Evolutionary conservation across 2,329 filamentous ascomycete genomes (phyloP).

Genomic region (Bipolaris bicolor): DNA sequence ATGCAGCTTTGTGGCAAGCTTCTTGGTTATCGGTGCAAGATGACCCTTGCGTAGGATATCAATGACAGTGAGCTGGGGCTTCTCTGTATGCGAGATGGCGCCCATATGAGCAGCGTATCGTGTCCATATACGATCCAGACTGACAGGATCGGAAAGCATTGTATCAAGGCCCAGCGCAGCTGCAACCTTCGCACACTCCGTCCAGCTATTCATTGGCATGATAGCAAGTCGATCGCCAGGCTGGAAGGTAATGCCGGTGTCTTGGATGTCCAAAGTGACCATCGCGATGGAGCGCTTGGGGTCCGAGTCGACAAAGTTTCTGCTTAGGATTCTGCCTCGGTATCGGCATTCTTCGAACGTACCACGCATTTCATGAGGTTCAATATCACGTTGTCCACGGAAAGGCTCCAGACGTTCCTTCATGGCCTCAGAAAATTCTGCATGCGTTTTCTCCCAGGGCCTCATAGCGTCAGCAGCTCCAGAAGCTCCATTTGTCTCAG

Average conservation of each 20-base stretch:
- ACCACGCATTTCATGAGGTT: conserved; percentile 62
- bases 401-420: conserved; percentile 61
- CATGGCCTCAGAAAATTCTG: conserved; percentile 60
- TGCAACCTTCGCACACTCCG: conserved; percentile 62
- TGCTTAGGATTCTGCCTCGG: conserved; percentile 53
- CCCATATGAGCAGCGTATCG: conserved; percentile 45
- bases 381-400: conserved; percentile 54
- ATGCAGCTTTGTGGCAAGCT: conserved; percentile 32
- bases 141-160: conserved; percentile 53
- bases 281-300: conserved; percentile 55
- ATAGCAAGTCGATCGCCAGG: conserved; percentile 61
- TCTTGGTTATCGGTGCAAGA: conserved; percentile 33
- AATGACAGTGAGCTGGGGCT: conserved; percentile 26
- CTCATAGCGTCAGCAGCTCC: conserved; percentile 28
- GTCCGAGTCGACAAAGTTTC: conserved; percentile 57
- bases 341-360: conserved; percentile 63
- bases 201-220: conserved; percentile 63
- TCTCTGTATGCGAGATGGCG: conserved; percentile 15
- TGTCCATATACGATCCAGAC: conserved; percentile 52
- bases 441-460: conserved; percentile 34
- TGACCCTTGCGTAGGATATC: conserved; percentile 34
- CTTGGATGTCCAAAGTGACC: conserved; percentile 60
- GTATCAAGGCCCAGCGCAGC: conserved; percentile 58
- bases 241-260: conserved; percentile 61
- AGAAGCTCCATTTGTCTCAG: conserved; percentile 44